phyloP scores from a whole-genome alignment of 1,139 yeast species.

The Scheffersomyces titani region DNA sequence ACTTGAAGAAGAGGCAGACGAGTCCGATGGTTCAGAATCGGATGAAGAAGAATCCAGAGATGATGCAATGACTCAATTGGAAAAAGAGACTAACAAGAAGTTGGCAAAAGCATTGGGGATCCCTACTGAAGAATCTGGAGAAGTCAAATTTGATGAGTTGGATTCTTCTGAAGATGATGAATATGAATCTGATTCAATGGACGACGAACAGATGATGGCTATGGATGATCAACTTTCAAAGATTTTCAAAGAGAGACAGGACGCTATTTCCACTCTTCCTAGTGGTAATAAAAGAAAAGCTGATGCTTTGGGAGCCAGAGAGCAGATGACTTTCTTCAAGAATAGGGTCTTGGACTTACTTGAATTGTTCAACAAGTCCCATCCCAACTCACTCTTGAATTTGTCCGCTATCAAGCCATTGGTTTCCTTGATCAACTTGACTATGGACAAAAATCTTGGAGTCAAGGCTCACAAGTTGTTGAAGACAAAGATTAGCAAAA shows the following conservation, averaged over 20 bases:
- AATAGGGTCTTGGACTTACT: constrained; percentile 75
- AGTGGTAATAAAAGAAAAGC: constrained; percentile 69
- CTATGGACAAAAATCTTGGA: constrained; percentile 70
- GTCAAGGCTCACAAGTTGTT: constrained; percentile 74
- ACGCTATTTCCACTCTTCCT: constrained; percentile 50
- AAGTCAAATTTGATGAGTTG: constrained; percentile 44
- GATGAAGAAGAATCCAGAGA: constrained; percentile 21
- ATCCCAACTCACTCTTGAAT: constrained; percentile 44
- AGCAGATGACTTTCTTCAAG: constrained; percentile 78
- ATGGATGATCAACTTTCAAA: constrained; percentile 82
- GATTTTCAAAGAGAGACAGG: constrained; percentile 80
- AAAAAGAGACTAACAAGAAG: constrained; percentile 66
- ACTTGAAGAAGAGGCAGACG: constrained; percentile 26
- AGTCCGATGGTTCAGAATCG: constrained; percentile 25
- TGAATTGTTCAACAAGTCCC: constrained; percentile 56
- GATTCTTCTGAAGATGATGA: constrained; percentile 41
- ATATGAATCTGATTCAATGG: constrained; percentile 80
- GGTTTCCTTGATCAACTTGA: constrained; percentile 59
- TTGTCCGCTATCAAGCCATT: constrained; percentile 59
- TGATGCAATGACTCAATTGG: constrained; percentile 53
- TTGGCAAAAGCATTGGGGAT: constrained; percentile 79
- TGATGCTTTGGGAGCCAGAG: constrained; percentile 75
- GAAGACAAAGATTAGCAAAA: constrained; percentile 63
- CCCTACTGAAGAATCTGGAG: constrained; percentile 50
- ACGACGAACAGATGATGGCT: constrained; percentile 97